Evolutionary conservation across 2,329 filamentous ascomycete genomes (phyloP).

Genomic region (Fusarium ramigenum): DNA sequence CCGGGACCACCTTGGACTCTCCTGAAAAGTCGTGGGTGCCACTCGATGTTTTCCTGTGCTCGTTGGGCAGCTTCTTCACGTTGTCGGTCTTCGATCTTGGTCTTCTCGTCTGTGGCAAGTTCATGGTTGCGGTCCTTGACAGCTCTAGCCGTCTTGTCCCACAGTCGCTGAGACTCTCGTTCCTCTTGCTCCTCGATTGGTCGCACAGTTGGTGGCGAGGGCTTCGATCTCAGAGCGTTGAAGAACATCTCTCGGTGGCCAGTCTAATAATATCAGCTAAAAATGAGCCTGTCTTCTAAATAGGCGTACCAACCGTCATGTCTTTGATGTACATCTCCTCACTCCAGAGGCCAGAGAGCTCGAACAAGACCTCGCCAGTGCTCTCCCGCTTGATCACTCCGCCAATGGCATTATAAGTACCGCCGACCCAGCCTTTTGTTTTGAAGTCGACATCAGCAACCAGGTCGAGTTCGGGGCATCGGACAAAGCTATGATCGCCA

Average conservation of each 20-base stretch:
- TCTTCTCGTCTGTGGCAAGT: constrained; percentile 92
- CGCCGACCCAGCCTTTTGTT: constrained; percentile 96
- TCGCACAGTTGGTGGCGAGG: constrained; percentile 76
- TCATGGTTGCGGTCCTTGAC: constrained; percentile 88
- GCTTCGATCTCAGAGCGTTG: constrained; percentile 81
- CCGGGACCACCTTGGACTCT: constrained; percentile 75
- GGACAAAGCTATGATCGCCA: constrained; percentile 92
- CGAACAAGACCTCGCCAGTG: constrained; percentile 87
- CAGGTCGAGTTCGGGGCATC: constrained; percentile 87
- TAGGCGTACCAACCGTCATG: constrained; percentile 66
- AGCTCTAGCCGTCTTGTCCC: constrained; percentile 82
- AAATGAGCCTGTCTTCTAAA: not conserved
- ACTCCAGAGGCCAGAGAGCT: constrained; percentile 92
- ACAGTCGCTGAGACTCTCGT: constrained; percentile 88
- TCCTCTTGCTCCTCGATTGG: constrained; percentile 88
- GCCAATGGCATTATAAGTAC: constrained; percentile 95
- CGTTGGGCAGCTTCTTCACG: constrained; percentile 86
- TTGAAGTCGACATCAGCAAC: constrained; percentile 97
- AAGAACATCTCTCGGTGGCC: constrained; percentile 91
- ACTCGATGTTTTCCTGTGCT: constrained; percentile 81
- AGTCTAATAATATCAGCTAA: constrained; percentile 64
- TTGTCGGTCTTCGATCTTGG: constrained; percentile 93
- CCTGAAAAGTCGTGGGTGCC: constrained; percentile 88
- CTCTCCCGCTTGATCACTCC: constrained; percentile 89
- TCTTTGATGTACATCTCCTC: constrained; percentile 95